These are phyloP conservation scores for Calonectria leucothoes DNA, from an alignment of 2,329 filamentous ascomycete species.

Conservation along the genomic window DNA sequence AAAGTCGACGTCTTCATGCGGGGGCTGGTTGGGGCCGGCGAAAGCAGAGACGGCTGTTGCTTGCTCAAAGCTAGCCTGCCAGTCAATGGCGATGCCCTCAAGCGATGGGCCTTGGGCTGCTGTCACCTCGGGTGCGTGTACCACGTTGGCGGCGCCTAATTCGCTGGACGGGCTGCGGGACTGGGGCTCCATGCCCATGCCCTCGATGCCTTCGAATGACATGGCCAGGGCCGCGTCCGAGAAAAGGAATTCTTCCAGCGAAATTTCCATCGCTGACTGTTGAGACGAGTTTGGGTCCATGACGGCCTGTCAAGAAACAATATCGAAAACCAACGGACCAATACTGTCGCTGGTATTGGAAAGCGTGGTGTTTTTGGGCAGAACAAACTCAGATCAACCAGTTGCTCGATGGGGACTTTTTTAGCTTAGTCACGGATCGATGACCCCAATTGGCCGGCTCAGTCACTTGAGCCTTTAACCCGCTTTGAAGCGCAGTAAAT, in stretches of 20 bases:
- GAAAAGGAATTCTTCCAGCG: constrained; percentile 38
- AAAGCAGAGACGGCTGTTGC: constrained; percentile 13
- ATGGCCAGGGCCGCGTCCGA: constrained; percentile 31
- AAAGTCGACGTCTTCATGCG: constrained; percentile 23
- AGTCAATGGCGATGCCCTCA: constrained; percentile 29
- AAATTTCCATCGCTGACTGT: constrained; percentile 32
- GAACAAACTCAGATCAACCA: not conserved
- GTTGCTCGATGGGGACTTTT: not conserved
- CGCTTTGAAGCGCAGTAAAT: not conserved
- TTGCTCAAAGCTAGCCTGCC: constrained; percentile 35
- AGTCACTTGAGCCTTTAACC: not conserved
- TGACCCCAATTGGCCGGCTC: not conserved
- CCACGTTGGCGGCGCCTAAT: not conserved
- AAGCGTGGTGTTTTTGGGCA: constrained; percentile 1
- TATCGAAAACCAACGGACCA: not conserved
- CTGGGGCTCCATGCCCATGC: constrained; percentile 21
- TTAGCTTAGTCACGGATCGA: constrained; percentile 17
- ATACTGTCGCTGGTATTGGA: not conserved
- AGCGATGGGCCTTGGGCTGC: not conserved
- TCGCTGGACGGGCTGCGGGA: constrained; percentile 26
- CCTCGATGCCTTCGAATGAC: constrained; percentile 28
- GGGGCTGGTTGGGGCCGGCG: not conserved
- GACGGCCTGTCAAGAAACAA: not conserved
- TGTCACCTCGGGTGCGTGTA: not conserved
- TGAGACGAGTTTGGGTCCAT: not conserved